Evolutionary conservation across 1,284 basidiomycete species (phyloP).

Genomic region (Volvariella surrecta): DNA sequence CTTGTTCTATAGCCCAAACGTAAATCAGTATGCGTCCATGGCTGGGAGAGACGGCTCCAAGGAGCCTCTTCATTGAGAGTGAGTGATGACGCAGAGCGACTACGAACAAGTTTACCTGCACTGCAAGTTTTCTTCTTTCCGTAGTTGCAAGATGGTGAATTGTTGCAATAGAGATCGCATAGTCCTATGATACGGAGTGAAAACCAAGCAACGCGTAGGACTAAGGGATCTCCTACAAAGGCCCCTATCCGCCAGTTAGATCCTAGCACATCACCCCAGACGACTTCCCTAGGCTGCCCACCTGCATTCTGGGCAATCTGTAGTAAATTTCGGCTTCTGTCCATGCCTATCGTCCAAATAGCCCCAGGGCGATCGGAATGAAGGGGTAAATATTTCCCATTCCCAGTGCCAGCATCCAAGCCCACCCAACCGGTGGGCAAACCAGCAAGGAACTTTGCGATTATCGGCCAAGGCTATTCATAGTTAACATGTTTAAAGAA

Average conservation of each 20-base stretch:
- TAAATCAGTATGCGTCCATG: slow-evolving; percentile 85
- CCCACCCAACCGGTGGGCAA: slow-evolving; percentile 79
- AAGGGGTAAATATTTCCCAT: slow-evolving; percentile 90
- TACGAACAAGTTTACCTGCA: slow-evolving; percentile 42
- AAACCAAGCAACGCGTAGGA: not conserved
- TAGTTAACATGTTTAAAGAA: not conserved
- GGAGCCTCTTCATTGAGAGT: slow-evolving; percentile 42
- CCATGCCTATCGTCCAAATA: slow-evolving; percentile 74
- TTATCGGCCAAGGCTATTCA: slow-evolving; percentile 88
- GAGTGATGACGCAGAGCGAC: slow-evolving; percentile 4
- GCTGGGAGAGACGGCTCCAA: slow-evolving; percentile 51
- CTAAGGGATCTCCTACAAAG: slow-evolving; percentile 53
- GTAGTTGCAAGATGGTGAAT: slow-evolving; percentile 88
- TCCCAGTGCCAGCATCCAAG: slow-evolving; percentile 93
- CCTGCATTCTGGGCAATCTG: slow-evolving; percentile 61
- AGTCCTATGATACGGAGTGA: slow-evolving; percentile 52
- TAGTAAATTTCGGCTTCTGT: slow-evolving; percentile 75
- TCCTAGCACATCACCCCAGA: slow-evolving; percentile 66
- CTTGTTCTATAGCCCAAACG: slow-evolving; percentile 98
- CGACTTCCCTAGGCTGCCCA: slow-evolving; percentile 57
- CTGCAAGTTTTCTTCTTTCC: slow-evolving; percentile 59
- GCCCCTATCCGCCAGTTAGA: slow-evolving; percentile 62
- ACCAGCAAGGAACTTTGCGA: slow-evolving; percentile 70
- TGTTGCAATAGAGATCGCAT: slow-evolving; percentile 91
- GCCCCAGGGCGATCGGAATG: slow-evolving; percentile 47